Conservation (phyloP, 2,329 filamentous ascomycete genomes). For the Fusarium sp. region DNA sequence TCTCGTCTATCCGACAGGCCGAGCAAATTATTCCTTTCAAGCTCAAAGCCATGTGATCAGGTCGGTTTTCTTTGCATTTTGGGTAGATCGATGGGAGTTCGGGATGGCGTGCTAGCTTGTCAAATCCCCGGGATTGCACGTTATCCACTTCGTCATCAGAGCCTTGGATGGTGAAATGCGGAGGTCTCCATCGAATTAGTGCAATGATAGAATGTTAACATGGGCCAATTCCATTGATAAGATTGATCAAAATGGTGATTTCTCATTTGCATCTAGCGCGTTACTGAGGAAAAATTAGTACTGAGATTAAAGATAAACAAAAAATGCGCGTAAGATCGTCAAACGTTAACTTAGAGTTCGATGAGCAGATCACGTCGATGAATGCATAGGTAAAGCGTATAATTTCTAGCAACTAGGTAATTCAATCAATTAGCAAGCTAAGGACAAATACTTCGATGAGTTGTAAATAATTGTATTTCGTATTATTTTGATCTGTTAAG, state of each 20-base stretch:
- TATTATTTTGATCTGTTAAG: accelerated
- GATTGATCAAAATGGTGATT: accelerated
- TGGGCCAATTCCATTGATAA: accelerated
- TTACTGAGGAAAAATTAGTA: too few relatives aligned
- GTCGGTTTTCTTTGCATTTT: neutral
- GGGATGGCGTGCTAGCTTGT: constrained; percentile 13
- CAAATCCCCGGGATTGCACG: neutral
- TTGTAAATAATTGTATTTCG: neutral
- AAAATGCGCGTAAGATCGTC: too few relatives aligned
- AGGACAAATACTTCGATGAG: too few relatives aligned
- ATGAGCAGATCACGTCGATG: too few relatives aligned
- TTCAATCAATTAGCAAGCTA: accelerated
- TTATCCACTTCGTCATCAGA: constrained; percentile 2
- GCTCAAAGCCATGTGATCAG: accelerated
- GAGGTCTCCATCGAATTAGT: neutral
- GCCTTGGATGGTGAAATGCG: neutral
- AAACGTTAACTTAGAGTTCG: too few relatives aligned
- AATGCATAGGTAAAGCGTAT: accelerated
- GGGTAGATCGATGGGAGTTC: neutral
- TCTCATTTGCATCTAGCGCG: accelerated
- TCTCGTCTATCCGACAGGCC: neutral
- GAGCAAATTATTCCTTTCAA: accelerated
- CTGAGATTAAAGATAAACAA: too few relatives aligned
- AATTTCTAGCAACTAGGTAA: accelerated
- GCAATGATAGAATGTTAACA: accelerated